Conservation (phyloP, 129 eudicot species). For the Silybum marianum region DNA sequence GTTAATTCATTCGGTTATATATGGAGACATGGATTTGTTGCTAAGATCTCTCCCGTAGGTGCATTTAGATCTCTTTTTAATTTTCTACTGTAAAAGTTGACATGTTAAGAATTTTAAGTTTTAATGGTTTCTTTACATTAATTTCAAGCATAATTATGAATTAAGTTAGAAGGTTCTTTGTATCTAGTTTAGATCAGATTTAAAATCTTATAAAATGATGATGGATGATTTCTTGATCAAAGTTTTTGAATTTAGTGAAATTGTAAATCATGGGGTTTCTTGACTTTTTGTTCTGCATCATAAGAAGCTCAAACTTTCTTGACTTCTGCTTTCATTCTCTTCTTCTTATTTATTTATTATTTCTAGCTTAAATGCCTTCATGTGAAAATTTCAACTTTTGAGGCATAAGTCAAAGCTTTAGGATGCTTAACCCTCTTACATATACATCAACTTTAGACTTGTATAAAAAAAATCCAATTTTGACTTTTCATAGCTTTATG, state of each 20-base stretch:
- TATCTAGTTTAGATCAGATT: not conserved
- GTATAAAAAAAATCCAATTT: not conserved
- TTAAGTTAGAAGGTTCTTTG: not conserved
- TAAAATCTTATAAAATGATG: too few species aligned
- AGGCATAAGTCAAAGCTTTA: slow-evolving; percentile 19
- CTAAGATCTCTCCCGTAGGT: not conserved
- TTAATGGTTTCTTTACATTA: not conserved
- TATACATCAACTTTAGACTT: not conserved
- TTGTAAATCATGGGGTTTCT: not conserved
- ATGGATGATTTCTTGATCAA: not conserved
- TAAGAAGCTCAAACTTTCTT: not conserved
- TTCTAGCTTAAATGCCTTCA: not conserved
- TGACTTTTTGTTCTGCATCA: not conserved
- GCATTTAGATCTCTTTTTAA: not conserved
- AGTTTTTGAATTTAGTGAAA: not conserved
- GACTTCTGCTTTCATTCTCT: not conserved
- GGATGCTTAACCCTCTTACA: not conserved
- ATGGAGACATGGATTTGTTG: not conserved
- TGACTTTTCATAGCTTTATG: slow-evolving; percentile 10
- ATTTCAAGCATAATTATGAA: not conserved
- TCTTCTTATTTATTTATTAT: too few species aligned
- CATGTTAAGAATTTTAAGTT: not conserved
- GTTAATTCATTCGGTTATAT: not conserved
- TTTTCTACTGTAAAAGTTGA: not conserved
- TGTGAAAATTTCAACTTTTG: not conserved